Conservation (phyloP, 176 grass and related monocot species). For the Triticum monococcum region DNA sequence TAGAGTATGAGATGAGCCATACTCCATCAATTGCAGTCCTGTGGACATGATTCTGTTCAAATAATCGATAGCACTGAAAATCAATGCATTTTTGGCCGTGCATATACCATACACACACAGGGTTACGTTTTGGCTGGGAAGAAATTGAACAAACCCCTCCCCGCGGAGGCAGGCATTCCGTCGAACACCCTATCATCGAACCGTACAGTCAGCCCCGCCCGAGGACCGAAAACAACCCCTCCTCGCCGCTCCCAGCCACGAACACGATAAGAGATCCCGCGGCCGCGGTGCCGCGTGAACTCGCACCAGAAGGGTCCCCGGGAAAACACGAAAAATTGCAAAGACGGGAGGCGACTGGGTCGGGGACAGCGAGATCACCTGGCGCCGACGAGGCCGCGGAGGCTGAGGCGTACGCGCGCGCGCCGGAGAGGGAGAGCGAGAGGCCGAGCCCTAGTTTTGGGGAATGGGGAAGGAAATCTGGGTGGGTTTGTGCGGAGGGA, state of each 20-base stretch:
- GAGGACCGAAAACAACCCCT: not conserved
- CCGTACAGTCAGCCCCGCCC: not conserved
- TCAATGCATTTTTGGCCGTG: not conserved
- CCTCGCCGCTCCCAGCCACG: not conserved
- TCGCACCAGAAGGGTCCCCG: not conserved
- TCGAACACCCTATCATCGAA: slow-evolving; percentile 9
- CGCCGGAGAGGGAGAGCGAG: not conserved
- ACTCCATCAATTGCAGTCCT: not conserved
- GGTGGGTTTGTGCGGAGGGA: not conserved
- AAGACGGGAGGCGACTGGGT: not conserved
- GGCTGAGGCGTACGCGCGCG: not conserved
- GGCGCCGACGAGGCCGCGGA: not conserved
- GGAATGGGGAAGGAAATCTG: not conserved
- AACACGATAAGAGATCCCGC: not conserved
- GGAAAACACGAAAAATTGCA: not conserved
- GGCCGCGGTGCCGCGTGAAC: not conserved
- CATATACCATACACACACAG: not conserved
- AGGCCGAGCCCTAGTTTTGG: not conserved
- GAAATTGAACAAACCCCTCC: too few relatives aligned
- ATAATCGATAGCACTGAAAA: not conserved
- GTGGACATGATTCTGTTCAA: not conserved
- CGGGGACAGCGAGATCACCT: not conserved
- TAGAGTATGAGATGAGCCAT: not conserved
- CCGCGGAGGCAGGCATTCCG: not conserved
- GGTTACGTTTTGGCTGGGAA: not conserved